Percentiles rank a stretch among this genome's conserved stretches.
phyloP scores from a whole-genome alignment of 1,284 basidiomycete genomes.

The Cryptococcus jaspeensis region DNA sequence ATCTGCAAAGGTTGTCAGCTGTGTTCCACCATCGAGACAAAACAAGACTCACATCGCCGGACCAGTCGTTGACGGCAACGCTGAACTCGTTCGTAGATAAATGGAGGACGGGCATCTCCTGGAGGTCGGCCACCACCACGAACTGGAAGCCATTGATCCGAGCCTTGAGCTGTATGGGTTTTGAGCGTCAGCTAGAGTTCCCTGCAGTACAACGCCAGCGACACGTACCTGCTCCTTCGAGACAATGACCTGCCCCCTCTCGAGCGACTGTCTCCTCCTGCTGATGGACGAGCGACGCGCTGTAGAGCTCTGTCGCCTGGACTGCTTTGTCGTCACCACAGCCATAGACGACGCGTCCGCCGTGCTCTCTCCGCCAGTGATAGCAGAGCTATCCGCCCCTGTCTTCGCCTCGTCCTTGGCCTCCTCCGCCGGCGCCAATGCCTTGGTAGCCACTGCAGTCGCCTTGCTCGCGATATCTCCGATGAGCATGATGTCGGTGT shows the following conservation, averaged over 20 bases:
- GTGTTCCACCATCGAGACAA: not conserved
- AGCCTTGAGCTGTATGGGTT: constrained; percentile 64
- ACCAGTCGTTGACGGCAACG: constrained; percentile 89
- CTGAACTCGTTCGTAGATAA: constrained; percentile 81
- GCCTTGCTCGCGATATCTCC: constrained; percentile 86
- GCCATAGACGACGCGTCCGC: constrained; percentile 24
- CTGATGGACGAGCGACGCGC: constrained; percentile 51
- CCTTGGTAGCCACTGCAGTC: constrained; percentile 59
- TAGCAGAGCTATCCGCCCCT: constrained; percentile 6
- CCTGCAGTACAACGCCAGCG: not conserved
- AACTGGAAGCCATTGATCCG: constrained; percentile 88
- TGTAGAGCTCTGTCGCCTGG: constrained; percentile 10
- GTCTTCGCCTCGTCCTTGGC: constrained; percentile 2
- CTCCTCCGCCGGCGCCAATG: constrained; percentile 24
- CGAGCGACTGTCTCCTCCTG: constrained; percentile 53
- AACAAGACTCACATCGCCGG: constrained; percentile 66
- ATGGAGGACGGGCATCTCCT: constrained; percentile 93
- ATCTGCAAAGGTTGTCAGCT: constrained; percentile 56
- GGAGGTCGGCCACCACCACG: constrained; percentile 89
- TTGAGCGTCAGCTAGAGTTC: not conserved
- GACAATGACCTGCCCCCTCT: constrained; percentile 59
- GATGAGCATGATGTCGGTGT: constrained; percentile 89
- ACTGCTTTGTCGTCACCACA: constrained; percentile 6
- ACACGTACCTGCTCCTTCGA: constrained; percentile 74
- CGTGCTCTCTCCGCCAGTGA: constrained; percentile 8